These are phyloP conservation scores for Cucumis hystrix DNA, from an alignment of 306 rosid genomes.

Conservation along the genomic window DNA sequence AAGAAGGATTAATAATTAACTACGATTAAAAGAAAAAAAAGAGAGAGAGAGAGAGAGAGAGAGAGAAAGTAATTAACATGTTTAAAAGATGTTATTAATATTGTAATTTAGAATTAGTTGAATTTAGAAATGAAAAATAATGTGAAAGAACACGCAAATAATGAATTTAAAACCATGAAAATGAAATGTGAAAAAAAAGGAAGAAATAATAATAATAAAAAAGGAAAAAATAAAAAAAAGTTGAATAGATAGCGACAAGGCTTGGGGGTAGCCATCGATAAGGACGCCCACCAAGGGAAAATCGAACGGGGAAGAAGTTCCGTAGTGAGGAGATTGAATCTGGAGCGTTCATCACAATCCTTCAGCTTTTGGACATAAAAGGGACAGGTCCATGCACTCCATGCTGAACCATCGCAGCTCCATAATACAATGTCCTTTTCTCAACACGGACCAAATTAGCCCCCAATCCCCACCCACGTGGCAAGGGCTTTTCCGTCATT, in stretches of 20 bases:
- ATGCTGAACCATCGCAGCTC: slow-evolving; percentile 28
- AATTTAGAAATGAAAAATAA: too few relatives aligned
- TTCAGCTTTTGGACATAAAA: slow-evolving; percentile 30
- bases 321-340: not conserved
- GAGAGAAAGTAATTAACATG: too few relatives aligned
- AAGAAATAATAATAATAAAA: not conserved
- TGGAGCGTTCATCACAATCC: slow-evolving; percentile 10
- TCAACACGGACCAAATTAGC: slow-evolving; percentile 14
- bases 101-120: too few relatives aligned
- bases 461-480: not conserved
- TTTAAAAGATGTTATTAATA: not conserved
- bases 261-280: slow-evolving; percentile 15
- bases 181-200: not conserved
- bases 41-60: too few relatives aligned
- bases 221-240: not conserved
- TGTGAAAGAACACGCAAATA: not conserved
- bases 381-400: slow-evolving; percentile 34
- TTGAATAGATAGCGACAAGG: slow-evolving; percentile 19
- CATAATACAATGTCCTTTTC: slow-evolving; percentile 26
- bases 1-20: too few relatives aligned
- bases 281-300: slow-evolving; percentile 7
- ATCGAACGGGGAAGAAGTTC: slow-evolving; percentile 12
- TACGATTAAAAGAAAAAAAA: too few relatives aligned
- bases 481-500: slow-evolving; percentile 14
- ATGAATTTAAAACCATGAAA: not conserved